A percentile compares a stretch with the other conserved stretches of the same genome.
These are phyloP conservation scores for Monosporascus sp. DNA, from an alignment of 2,329 filamentous ascomycete species.

Conservation along the genomic window DNA sequence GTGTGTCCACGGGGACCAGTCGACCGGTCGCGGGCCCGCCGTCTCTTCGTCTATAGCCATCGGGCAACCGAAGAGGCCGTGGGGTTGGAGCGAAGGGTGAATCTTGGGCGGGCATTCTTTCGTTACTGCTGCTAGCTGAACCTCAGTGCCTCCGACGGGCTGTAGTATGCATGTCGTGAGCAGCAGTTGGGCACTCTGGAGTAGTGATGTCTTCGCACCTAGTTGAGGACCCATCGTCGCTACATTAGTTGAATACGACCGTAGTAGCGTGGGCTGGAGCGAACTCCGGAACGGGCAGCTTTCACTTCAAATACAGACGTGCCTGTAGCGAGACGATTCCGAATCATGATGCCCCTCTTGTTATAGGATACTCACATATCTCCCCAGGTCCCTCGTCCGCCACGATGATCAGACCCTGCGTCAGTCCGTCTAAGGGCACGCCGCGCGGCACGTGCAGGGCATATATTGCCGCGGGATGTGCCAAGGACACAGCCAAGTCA, in stretches of 20 bases:
- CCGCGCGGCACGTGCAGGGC: not conserved
- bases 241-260: not conserved
- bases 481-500: not conserved
- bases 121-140: not conserved
- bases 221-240: not conserved
- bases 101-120: slow-evolving; percentile 14
- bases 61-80: slow-evolving; percentile 14
- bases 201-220: not conserved
- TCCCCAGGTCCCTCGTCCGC: no score
- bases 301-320: not conserved
- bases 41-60: slow-evolving; percentile 15
- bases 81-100: slow-evolving; percentile 10
- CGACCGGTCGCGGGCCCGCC: slow-evolving; percentile 9
- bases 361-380: no score
- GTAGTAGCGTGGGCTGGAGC: not conserved
- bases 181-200: not conserved
- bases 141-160: not conserved
- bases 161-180: not conserved
- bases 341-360: no score
- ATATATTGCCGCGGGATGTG: not conserved
- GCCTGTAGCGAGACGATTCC: no score
- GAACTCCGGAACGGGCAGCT: not conserved
- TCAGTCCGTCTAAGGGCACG: not conserved
- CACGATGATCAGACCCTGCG: no score
- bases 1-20: slow-evolving; percentile 24